A percentile compares a stretch with the other conserved stretches of the same genome.
phyloP scores from a whole-genome alignment of 768 basidiomycete genomes.

The Kwoniella sp. region DNA sequence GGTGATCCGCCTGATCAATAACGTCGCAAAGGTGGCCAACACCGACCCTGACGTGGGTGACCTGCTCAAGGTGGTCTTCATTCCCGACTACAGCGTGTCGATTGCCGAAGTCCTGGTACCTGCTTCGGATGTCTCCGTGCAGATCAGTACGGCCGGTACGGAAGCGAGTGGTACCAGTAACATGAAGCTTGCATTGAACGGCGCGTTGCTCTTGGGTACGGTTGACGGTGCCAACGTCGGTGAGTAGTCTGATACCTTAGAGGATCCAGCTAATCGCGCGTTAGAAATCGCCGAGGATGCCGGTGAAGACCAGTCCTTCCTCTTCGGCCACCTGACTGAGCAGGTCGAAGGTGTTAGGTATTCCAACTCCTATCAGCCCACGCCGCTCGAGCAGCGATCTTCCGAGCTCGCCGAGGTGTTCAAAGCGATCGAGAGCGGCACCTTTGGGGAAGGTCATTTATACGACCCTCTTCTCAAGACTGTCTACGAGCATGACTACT shows the following conservation, averaged over 20 bases:
- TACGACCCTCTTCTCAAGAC: conserved; percentile 64
- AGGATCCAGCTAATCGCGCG: neutral
- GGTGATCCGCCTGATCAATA: conserved; percentile 89
- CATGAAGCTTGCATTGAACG: conserved; percentile 74
- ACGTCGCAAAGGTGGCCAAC: conserved; percentile 73
- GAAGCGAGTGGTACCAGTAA: conserved; percentile 57
- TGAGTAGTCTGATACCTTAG: conserved; percentile 8
- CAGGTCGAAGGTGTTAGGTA: conserved; percentile 77
- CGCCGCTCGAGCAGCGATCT: conserved; percentile 75
- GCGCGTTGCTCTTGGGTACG: conserved; percentile 80
- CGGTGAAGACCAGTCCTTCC: conserved; percentile 86
- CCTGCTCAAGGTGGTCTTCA: conserved; percentile 83
- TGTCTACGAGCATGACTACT: conserved; percentile 44
- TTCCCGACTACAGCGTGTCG: conserved; percentile 75
- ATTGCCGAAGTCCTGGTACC: conserved; percentile 52
- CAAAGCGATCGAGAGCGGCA: conserved; percentile 67
- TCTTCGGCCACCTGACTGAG: conserved; percentile 53
- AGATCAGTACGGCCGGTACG: conserved; percentile 96
- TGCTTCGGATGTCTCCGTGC: conserved; percentile 90
- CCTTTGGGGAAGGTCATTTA: conserved; percentile 67
- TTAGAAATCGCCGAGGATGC: conserved; percentile 93
- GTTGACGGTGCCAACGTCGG: conserved; percentile 67
- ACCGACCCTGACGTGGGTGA: conserved; percentile 77
- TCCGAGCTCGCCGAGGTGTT: conserved; percentile 73
- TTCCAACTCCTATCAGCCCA: conserved; percentile 76